phyloP scores from a whole-genome alignment of 1,139 yeast genomes.

The Pneumocystis wakefieldiae region DNA sequence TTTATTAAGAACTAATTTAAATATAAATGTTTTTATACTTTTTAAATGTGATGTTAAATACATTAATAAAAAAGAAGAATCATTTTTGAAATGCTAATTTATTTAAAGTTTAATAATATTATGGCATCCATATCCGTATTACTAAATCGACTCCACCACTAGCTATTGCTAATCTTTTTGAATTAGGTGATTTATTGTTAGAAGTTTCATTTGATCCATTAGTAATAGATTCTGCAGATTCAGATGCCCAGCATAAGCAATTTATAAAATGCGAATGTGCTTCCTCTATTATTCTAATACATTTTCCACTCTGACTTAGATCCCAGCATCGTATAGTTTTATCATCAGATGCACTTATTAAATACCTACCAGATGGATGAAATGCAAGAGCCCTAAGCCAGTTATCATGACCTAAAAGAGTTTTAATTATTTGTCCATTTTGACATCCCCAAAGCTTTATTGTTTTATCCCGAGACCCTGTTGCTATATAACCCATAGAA shows the following conservation, averaged over 20 bases:
- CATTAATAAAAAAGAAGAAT: not conserved
- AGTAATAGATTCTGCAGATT: slow-evolving; percentile 5
- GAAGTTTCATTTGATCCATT: slow-evolving; percentile 10
- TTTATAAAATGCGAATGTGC: slow-evolving; percentile 69
- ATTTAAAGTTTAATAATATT: not conserved
- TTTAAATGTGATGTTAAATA: not conserved
- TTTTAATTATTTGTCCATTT: slow-evolving; percentile 43
- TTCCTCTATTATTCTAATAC: slow-evolving; percentile 35
- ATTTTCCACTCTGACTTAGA: slow-evolving; percentile 37
- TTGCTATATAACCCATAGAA: slow-evolving; percentile 32
- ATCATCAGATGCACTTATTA: slow-evolving; percentile 71
- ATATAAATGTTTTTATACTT: not conserved
- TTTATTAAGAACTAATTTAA: not conserved
- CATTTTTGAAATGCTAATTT: not conserved
- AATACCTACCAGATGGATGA: slow-evolving; percentile 62
- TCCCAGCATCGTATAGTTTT: slow-evolving; percentile 71
- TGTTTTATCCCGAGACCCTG: slow-evolving; percentile 70
- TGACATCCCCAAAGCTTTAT: slow-evolving; percentile 66
- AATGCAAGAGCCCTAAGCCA: slow-evolving; percentile 65
- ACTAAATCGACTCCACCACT: slow-evolving; percentile 78
- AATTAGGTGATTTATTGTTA: slow-evolving; percentile 9
- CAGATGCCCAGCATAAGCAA: slow-evolving; percentile 45
- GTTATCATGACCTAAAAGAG: slow-evolving; percentile 60
- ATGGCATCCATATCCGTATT: slow-evolving; percentile 56
- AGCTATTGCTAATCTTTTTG: slow-evolving; percentile 33